Evolutionary conservation across 345 rosid species (phyloP), one percentile per base, ranked within the genome.

Genomic region (Cardamine occulta): DNA sequence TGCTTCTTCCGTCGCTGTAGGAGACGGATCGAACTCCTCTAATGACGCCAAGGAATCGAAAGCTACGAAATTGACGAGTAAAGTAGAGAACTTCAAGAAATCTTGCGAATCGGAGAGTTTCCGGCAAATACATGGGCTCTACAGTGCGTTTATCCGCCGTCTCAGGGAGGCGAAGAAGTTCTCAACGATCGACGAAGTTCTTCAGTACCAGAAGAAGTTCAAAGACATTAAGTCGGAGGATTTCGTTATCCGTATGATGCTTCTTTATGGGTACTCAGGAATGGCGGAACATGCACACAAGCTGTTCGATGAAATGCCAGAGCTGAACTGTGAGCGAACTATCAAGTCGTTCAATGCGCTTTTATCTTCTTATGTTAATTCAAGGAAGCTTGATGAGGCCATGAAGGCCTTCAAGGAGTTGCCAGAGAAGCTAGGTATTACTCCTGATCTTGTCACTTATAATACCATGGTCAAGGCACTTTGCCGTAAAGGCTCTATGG

Each of bases 241-340:
- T 23, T 90, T 93, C 62, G 80, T 83, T 0, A 77, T 81, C 29
- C 85, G 87, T 14, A 49, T 90, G 5, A 82, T 93, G 12, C 18
- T 45, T 3, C 65, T 88, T 0, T 89, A 88, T 40, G 97, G 95
- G 0, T 75, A 77, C 18, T 79, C 84, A 0, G 91, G 88, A 35
- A 89, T 93, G 97, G 80, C 78, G n/a, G 87, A 88, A 13, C 63
- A 84, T 48, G 96, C 97, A 0, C 83, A 81, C 74, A 87, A 85
- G 70, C 28, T 90, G 95, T 90, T 90, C 85, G 91, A 93, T 21
- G 93, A 93, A 86, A 88, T 90, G 95, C 95, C 90, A 7, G 73
- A 80, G 40, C 44, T 87, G 13, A 85, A 80, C 19, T 86, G 94
- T 57, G 77, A 75, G 2, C 88, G 86, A 10, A 87, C 96, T 2